Evolutionary conservation across 768 basidiomycete species (phyloP), one percentile per base, ranked within the genome.

Genomic region (Suillus variegatus): DNA sequence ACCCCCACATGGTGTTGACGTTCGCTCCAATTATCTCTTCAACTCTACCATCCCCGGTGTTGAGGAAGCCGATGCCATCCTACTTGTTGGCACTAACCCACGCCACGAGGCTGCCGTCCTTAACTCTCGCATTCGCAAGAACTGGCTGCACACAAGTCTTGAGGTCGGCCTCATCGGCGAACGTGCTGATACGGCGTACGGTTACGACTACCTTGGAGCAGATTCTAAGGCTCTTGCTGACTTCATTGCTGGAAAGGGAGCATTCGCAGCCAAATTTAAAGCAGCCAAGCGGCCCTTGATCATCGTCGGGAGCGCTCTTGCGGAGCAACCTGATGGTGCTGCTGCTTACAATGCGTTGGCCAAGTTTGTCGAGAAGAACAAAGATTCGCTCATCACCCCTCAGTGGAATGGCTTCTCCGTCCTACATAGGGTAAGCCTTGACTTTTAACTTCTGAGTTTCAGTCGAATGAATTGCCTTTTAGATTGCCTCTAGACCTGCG

Each of bases 321-420:
- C 85, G 3, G 97, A 98, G 77, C 93, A 95, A 73, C 79, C 88
- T 16, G 95, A 96, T 77, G 93, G 92, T 13, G 84, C 86, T 65
- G 90, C 86, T 5, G 88, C 89, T 20, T 93, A 90, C 73, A 88
- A 91, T 67, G 82, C 86, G 4, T 99, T 32, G 3, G 84, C 92
- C 36, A 89, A 89, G 74, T 94, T 90, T 71, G 92, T 95, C 13
- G 85, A 93, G 76, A 78, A 82, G 71, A 90, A 97, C 82, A 89
- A 90, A 80, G 82, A 71, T 66, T 88, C 78, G 52, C 83, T 99
- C 43, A 68, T 96, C 49, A 95, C 91, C 7, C 88, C 91, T 16
- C 92, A 96, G 70, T 99, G 97, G 97, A 95, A 94, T 69, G 97
- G 97, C 3, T 94, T 95, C 82, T 94, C 87, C 71, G 84, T 97